These are phyloP conservation scores for Vaccinium darrowii DNA, from an alignment of 148 eudicot genomes.

Conservation along the genomic window DNA sequence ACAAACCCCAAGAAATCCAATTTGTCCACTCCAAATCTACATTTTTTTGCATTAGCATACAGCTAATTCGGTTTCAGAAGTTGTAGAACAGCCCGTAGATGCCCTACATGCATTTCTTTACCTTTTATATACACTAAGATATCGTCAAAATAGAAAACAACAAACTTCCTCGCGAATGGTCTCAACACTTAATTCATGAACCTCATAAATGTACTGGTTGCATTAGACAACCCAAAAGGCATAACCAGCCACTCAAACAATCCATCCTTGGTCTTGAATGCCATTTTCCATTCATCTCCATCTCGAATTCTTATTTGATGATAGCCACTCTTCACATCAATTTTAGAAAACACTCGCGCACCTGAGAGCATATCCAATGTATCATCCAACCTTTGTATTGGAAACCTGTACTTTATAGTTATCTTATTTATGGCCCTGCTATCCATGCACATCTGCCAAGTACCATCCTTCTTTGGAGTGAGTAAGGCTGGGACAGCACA, in stretches of 20 bases:
- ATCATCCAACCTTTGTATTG: neutral
- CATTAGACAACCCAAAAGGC: neutral
- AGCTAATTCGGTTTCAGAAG: neutral
- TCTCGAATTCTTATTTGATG: slow-evolving; percentile 1
- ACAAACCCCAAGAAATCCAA: neutral
- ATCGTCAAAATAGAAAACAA: neutral
- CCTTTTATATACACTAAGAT: neutral
- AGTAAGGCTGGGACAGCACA: too few relatives aligned
- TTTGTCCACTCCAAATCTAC: neutral
- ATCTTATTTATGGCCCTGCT: too few relatives aligned
- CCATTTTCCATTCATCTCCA: neutral
- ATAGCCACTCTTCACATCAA: neutral
- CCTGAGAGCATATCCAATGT: neutral
- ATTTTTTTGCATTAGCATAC: neutral
- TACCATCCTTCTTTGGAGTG: too few relatives aligned
- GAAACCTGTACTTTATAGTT: neutral
- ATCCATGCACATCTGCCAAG: too few relatives aligned
- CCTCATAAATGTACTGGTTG: neutral
- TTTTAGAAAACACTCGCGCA: neutral
- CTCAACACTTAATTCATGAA: neutral
- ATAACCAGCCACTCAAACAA: neutral
- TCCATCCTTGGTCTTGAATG: neutral
- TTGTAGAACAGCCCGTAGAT: neutral
- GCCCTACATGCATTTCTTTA: neutral
- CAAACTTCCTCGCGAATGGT: neutral